Conservation (phyloP, 371 early-diverging fungal species). For the Saksenaea oblongispora region DNA sequence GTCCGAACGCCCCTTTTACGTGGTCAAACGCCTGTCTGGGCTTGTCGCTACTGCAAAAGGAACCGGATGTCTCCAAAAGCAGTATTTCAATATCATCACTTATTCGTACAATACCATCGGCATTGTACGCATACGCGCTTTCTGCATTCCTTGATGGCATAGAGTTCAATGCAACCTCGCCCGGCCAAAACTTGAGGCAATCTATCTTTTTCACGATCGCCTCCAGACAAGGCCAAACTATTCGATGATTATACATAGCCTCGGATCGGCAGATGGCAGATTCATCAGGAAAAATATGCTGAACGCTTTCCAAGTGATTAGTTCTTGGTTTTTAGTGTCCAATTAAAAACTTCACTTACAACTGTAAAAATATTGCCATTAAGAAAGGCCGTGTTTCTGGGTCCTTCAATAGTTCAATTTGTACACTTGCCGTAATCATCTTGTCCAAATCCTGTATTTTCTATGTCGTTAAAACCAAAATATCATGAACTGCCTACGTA, state of each 20-base stretch:
- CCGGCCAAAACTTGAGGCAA: conserved; percentile 2
- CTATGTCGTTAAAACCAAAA: too few relatives aligned
- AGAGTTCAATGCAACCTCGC: conserved; percentile 2
- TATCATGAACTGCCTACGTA: too few relatives aligned
- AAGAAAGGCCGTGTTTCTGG: not conserved
- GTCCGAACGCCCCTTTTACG: not conserved
- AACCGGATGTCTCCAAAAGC: not conserved
- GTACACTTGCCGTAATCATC: conserved; percentile 3
- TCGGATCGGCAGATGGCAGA: conserved; percentile 2
- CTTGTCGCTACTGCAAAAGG: not conserved
- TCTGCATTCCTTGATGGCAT: conserved; percentile 3
- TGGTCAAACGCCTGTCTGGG: not conserved
- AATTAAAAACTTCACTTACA: not conserved
- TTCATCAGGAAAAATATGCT: not conserved
- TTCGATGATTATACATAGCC: not conserved
- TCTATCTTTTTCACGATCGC: not conserved
- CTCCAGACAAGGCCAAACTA: not conserved
- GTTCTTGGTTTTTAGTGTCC: not conserved
- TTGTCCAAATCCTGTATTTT: not conserved
- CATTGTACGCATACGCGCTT: not conserved
- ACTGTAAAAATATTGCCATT: conserved; percentile 1
- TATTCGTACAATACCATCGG: not conserved
- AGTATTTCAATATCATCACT: conserved; percentile 1
- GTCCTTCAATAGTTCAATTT: not conserved
- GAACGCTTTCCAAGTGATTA: not conserved